phyloP scores from a whole-genome alignment of 805 yeast species.

The Saturnispora bothae region DNA sequence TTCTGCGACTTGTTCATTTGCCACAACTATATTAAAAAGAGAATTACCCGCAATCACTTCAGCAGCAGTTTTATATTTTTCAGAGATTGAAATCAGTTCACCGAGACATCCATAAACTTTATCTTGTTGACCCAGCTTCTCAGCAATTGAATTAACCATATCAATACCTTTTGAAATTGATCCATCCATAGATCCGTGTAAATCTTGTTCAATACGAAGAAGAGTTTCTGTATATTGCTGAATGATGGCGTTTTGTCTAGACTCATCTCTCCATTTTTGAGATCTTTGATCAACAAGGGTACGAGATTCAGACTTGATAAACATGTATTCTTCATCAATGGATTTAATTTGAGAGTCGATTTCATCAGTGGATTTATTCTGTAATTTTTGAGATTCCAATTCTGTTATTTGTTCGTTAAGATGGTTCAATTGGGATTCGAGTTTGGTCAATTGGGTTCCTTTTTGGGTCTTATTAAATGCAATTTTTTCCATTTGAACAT shows the following conservation, averaged over 20 bases:
- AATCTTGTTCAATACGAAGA: conserved; percentile 44
- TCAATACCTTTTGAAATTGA: conserved; percentile 58
- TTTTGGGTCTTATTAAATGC: conserved; percentile 13
- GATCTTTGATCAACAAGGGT: conserved; percentile 57
- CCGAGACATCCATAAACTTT: conserved; percentile 80
- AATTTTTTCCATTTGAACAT: conserved; percentile 33
- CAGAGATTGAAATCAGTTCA: conserved; percentile 70
- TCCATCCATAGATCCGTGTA: conserved; percentile 68
- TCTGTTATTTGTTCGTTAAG: conserved; percentile 17
- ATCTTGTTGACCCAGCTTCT: conserved; percentile 40
- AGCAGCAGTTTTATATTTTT: conserved; percentile 73
- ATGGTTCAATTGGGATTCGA: conserved; percentile 31
- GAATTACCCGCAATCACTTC: conserved; percentile 86
- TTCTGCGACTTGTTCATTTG: conserved; percentile 75
- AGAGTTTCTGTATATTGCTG: conserved; percentile 43
- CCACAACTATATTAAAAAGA: conserved; percentile 82
- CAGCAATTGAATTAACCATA: conserved; percentile 55
- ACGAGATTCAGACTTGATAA: conserved; percentile 31
- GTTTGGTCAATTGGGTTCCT: conserved; percentile 24
- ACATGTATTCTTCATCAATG: conserved; percentile 17
- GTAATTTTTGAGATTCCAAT: background rate
- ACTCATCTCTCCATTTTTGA: conserved; percentile 68
- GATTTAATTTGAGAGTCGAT: conserved; percentile 17
- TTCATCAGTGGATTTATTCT: conserved; percentile 16
- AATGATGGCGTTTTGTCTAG: conserved; percentile 45